Percentiles rank a stretch among this genome's conserved stretches.
phyloP scores from a whole-genome alignment of 441 rosid genomes.

The Metrosideros polymorpha region DNA sequence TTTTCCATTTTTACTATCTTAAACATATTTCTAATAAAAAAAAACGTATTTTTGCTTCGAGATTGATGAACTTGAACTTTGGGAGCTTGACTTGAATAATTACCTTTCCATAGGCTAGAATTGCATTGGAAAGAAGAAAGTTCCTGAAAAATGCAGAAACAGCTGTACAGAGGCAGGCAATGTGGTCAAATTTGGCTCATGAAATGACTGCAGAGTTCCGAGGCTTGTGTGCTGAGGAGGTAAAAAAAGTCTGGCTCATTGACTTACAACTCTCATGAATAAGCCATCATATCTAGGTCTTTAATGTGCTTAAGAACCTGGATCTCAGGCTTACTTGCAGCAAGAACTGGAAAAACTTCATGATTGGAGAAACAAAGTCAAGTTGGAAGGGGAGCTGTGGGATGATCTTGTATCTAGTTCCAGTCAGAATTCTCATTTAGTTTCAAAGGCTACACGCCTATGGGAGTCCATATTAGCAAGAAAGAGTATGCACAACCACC shows the following conservation, averaged over 20 bases:
- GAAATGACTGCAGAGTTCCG: slow-evolving; percentile 99
- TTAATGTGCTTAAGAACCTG: slow-evolving; percentile 12
- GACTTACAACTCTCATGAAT: neutral
- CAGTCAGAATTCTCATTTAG: slow-evolving; percentile 95
- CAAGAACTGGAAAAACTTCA: slow-evolving; percentile 97
- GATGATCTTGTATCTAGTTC: slow-evolving; percentile 97
- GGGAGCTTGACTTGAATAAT: neutral
- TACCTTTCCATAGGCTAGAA: slow-evolving; percentile 67
- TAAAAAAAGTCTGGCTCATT: slow-evolving; percentile 16
- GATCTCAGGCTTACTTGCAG: slow-evolving; percentile 89
- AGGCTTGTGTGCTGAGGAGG: slow-evolving; percentile 99
- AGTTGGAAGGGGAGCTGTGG: slow-evolving; percentile 96
- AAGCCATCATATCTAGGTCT: neutral
- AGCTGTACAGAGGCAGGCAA: slow-evolving; percentile 93
- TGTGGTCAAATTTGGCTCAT: slow-evolving; percentile 99
- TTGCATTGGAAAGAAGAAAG: slow-evolving; percentile 88
- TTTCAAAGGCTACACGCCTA: slow-evolving; percentile 81
- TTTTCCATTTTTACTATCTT: neutral
- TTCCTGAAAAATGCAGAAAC: slow-evolving; percentile 95
- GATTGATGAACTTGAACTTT: neutral
- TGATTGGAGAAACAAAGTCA: slow-evolving; percentile 94
- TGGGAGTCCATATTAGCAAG: slow-evolving; percentile 97
- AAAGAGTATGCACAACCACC: slow-evolving; percentile 46
- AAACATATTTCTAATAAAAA: neutral
- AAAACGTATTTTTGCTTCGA: neutral